Evolutionary conservation across 2,329 filamentous ascomycete species (phyloP), one percentile per base, ranked within the genome.

Genomic region (Westerdykella ornata): DNA sequence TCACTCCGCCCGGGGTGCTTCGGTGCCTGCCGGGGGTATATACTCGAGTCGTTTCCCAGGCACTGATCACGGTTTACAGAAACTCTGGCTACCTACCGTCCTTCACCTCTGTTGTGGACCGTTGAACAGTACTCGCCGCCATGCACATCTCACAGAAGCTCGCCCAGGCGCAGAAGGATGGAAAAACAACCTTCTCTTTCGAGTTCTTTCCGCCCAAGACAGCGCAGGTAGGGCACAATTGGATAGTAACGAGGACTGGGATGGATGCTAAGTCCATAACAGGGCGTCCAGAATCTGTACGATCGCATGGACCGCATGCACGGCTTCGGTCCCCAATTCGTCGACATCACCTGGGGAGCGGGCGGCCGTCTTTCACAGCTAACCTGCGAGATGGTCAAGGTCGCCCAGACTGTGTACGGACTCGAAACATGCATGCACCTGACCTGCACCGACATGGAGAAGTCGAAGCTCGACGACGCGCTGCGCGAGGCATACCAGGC

Each of bases 301-400:
- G 92, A 98, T 58, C 87, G 92, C 63, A 97, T 98, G 86, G 92
- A 98, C 70, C 88, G 89, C 70, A 98, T 98, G 92, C 88, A 95
- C 69, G 80, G 84, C 59, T 80, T 94, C 49, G 92, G 88, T 1
- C 92, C 90, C 49, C 84, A 89, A 60, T 98, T 98, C 73, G 88
- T 98, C 66, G 92, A 98, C 68, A 85, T 98, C 60, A 98, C 92
- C 48, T 98, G 92, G 92, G 94, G 94, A 49, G 92, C 92, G 39
- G 92, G 92, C 54, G 92, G 92, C 36, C 82, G 85, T 52, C 80
- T 92, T 54, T 92, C 90, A 41, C 84, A 94, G 62, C 72, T 98
- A 58, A 98, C 92, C 32, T 89, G 85, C 68, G 92, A 98, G 66
- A 98, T 98, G 89, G 90, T 98, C 52, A 82, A 85, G 53, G 88